Percentiles rank a stretch among this genome's conserved stretches.
Conservation (phyloP, 345 rosid genomes). For the Anastatica hierochuntica region DNA sequence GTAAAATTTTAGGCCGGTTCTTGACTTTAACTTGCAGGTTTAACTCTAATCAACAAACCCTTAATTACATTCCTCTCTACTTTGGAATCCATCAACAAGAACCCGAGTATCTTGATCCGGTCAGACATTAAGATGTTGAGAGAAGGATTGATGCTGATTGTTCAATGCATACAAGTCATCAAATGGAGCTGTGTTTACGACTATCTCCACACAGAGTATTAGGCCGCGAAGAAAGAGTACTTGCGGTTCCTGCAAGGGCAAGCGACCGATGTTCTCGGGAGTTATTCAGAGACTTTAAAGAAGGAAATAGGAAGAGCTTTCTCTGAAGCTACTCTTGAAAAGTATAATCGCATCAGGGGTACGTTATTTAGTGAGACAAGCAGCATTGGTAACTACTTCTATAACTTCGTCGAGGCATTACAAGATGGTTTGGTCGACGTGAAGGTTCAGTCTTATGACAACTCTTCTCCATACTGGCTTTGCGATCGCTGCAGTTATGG, state of each 20-base stretch:
- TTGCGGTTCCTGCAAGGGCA: neutral
- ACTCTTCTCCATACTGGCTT: neutral
- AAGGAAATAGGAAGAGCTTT: neutral
- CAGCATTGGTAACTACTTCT: constrained; percentile 15
- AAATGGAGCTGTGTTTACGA: constrained; percentile 20
- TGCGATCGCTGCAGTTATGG: constrained; percentile 18
- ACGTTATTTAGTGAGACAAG: neutral
- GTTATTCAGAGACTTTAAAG: neutral
- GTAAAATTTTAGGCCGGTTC: rapidly evolving
- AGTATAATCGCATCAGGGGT: neutral
- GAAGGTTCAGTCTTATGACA: constrained; percentile 8
- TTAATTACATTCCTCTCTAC: too few species aligned
- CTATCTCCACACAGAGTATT: neutral
- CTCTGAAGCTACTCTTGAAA: neutral
- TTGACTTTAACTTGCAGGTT: constrained; percentile 17
- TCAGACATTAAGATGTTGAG: neutral
- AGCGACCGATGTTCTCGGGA: neutral
- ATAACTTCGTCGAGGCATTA: neutral
- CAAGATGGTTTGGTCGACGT: constrained; percentile 10
- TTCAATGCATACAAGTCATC: constrained; percentile 10
- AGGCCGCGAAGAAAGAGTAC: constrained; percentile 7
- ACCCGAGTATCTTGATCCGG: neutral
- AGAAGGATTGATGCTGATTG: constrained; percentile 9
- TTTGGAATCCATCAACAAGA: neutral
- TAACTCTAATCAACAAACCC: neutral